Percentiles rank a stretch among this genome's conserved stretches.
Evolutionary conservation across 176 grass and related monocot species (phyloP).

Genomic region (Oryza longistaminata): DNA sequence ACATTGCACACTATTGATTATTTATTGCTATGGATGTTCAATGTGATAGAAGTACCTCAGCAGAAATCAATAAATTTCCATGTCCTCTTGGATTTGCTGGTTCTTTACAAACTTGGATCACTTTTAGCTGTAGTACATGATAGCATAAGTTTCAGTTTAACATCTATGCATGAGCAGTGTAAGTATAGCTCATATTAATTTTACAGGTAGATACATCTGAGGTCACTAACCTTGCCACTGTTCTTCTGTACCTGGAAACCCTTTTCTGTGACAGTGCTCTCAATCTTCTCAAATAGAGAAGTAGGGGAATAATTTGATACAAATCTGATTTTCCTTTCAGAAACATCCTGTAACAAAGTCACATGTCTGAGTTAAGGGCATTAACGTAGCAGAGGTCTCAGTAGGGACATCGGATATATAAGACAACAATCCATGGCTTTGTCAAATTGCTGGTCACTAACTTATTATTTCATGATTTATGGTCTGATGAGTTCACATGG

Average conservation of each 20-base stretch:
- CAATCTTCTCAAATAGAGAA: constrained; percentile 86
- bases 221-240: constrained; percentile 66
- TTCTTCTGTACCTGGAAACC: constrained; percentile 71
- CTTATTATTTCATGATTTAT: constrained; percentile 16
- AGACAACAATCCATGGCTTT: not conserved
- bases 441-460: not conserved
- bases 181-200: not conserved
- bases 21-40: not conserved
- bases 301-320: constrained; percentile 70
- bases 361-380: not conserved
- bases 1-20: constrained; percentile 15
- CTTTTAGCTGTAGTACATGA: constrained; percentile 58
- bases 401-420: constrained; percentile 29
- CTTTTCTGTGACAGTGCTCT: constrained; percentile 65
- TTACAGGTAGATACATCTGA: not conserved
- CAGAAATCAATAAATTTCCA: constrained; percentile 57
- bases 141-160: constrained; percentile 19
- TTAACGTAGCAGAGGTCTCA: not conserved
- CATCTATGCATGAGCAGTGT: not conserved
- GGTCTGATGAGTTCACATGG: not conserved
- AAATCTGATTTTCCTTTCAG: constrained; percentile 92
- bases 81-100: constrained; percentile 40
- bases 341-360: constrained; percentile 60
- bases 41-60: constrained; percentile 59
- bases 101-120: constrained; percentile 58